Evolutionary conservation across 768 basidiomycete genomes (phyloP), one percentile per base, ranked within the genome.

Genomic region (Mycena sanguinolenta): DNA sequence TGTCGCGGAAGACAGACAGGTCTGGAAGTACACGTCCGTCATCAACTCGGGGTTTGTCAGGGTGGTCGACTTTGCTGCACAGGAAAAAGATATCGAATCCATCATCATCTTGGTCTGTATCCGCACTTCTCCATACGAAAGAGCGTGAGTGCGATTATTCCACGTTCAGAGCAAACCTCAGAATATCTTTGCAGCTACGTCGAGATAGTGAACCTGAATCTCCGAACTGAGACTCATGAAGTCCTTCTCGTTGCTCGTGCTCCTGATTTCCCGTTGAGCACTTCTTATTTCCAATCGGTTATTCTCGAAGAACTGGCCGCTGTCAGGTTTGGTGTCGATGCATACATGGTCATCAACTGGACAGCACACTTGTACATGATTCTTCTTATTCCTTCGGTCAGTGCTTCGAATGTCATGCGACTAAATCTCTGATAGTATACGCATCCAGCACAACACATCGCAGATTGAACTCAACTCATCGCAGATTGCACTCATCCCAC

Each of bases 81-180:
- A 63, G 19, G 65, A 53, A 58, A 42, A 14, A 3, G 55, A 23
- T 13, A 44, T 13, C 59, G 65, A 36, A 16, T n/a, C 60, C 9
- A 7, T 66, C 32, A 21, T 25, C 1, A 28, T 66, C 3, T 2
- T 66, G 65, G 21, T 66, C 16, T 59, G 65, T 19, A 36, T 36
- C 9, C 28, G 30, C 12, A n/a, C 4, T 19, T 49, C 14, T 38
- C 36, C 14, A 21, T 27, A n/a, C 12, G 19, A 30, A 17, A 59
- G 30, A 13, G 39, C 32, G 59, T 49, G n/a, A 49, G 59, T 34
- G 10, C 10, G 17, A 7, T 14, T 14, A 38, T 6, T 12, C 17
- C 9, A n/a, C 19, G 21, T 21, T 30, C 27, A 30, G 8, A 4
- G 1, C 17, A 7, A 5, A 7, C 23, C 19, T 34, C 23, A n/a